Percentiles rank a stretch among this genome's conserved stretches.
Conservation (phyloP, 495 filamentous ascomycete genomes). For the Bacidia gigantensis region DNA sequence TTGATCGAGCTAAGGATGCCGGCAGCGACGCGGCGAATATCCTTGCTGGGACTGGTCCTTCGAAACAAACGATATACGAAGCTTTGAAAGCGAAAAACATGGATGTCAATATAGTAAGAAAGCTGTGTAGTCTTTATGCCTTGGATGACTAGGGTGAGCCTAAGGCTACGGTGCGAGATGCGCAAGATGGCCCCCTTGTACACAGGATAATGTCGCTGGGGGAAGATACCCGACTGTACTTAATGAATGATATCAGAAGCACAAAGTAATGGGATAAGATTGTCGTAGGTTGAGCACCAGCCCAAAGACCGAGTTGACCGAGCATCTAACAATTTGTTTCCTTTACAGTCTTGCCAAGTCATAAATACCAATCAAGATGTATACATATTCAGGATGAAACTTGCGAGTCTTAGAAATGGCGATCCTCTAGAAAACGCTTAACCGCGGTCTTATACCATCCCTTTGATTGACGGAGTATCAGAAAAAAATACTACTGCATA, state of each 20-base stretch:
- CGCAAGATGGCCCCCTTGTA: no score
- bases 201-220: no score
- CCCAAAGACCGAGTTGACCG: no score
- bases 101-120: constrained; percentile 48
- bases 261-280: no score
- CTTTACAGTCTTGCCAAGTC: no score
- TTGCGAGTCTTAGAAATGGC: constrained; percentile 36
- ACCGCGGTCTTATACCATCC: constrained; percentile 40
- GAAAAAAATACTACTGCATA: constrained; percentile 1
- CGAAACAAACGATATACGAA: constrained; percentile 54
- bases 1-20: constrained; percentile 56
- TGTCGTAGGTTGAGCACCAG: no score
- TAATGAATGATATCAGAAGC: no score
- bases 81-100: constrained; percentile 50
- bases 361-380: no score
- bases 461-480: constrained; percentile 14
- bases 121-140: constrained; percentile 57
- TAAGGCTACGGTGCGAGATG: not conserved
- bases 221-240: no score
- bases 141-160: constrained; percentile 19
- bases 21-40: constrained; percentile 35
- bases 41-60: constrained; percentile 52
- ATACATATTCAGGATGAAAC: no score
- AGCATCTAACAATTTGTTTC: no score
- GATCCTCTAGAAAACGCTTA: constrained; percentile 32